A percentile compares a stretch with the other conserved stretches of the same genome.
phyloP scores from a whole-genome alignment of 2,329 filamentous ascomycete species.

The Drechslerella coelobrocha region DNA sequence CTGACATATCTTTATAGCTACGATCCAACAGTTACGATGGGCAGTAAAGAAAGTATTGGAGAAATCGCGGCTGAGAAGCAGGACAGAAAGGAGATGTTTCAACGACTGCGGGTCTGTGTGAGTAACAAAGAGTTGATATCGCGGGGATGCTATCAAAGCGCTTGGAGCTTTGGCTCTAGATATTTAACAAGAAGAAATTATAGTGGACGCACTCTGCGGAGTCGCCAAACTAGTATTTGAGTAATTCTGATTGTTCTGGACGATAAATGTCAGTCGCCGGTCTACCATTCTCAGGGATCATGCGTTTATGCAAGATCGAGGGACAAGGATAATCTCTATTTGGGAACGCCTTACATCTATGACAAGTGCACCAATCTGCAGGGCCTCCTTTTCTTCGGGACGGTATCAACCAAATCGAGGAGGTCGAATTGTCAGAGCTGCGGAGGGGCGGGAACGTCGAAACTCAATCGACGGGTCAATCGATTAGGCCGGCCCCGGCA shows the following conservation, averaged over 20 bases:
- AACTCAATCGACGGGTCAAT: constrained; percentile 1
- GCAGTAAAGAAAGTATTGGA: not conserved
- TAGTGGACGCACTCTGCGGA: constrained; percentile 49
- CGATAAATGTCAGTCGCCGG: constrained; percentile 24
- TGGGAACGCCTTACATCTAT: constrained; percentile 37
- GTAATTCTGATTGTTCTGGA: constrained; percentile 40
- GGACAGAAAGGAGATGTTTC: not conserved
- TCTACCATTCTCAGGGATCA: constrained; percentile 12
- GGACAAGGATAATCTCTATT: not conserved
- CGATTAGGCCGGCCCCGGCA: constrained; percentile 25
- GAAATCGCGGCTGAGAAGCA: not conserved
- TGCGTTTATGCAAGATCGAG: constrained; percentile 8
- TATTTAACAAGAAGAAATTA: constrained; percentile 38
- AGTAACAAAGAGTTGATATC: not conserved
- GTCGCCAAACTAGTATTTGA: constrained; percentile 36
- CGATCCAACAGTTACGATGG: not conserved
- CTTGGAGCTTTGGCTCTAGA: constrained; percentile 17
- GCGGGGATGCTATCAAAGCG: not conserved
- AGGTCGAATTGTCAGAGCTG: constrained; percentile 42
- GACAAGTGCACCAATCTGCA: constrained; percentile 20
- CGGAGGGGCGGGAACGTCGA: not conserved
- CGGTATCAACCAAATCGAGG: constrained; percentile 43
- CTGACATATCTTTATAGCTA: not conserved
- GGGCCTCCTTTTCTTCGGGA: constrained; percentile 10
- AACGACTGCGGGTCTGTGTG: not conserved